phyloP scores from a whole-genome alignment of 1,139 yeast genomes.

The Pichia sp. region DNA sequence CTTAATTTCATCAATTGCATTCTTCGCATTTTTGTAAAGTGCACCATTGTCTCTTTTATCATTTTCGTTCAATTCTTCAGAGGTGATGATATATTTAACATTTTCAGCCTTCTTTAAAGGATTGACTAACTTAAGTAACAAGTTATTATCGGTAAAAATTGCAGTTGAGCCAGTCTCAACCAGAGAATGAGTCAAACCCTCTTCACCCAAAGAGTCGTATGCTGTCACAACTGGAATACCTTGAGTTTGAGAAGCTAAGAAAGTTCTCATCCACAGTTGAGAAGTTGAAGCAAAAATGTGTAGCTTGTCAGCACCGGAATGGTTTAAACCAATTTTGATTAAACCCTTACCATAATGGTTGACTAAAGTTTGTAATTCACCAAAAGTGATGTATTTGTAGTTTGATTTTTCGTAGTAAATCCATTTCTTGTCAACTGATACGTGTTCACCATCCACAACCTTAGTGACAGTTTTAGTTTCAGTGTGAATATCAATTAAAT shows the following conservation, averaged over 20 bases:
- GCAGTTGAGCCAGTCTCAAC: conserved; percentile 72
- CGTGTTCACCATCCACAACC: conserved; percentile 67
- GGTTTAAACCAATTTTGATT: conserved; percentile 62
- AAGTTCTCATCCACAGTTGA: conserved; percentile 85
- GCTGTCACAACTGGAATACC: conserved; percentile 89
- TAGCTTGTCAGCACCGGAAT: conserved; percentile 51
- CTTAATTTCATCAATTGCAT: conserved; percentile 49
- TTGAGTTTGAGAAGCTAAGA: conserved; percentile 69
- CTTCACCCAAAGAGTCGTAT: conserved; percentile 91
- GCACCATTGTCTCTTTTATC: conserved; percentile 62
- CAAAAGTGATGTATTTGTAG: conserved; percentile 59
- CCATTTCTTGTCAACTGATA: conserved; percentile 79
- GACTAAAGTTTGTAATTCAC: conserved; percentile 43
- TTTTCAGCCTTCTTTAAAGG: conserved; percentile 62
- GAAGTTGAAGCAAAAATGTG: conserved; percentile 86
- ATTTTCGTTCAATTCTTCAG: conserved; percentile 49
- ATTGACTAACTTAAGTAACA: conserved; percentile 55
- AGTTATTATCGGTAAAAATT: conserved; percentile 73
- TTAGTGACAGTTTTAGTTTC: conserved; percentile 74
- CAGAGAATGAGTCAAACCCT: conserved; percentile 82
- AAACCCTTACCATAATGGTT: conserved; percentile 68
- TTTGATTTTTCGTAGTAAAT: conserved; percentile 68
- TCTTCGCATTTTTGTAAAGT: conserved; percentile 44
- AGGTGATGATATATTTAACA: conserved; percentile 64
- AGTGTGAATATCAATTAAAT: conserved; percentile 58